phyloP scores from a whole-genome alignment of 257 asterid genomes.

The Nemophila menziesii region DNA sequence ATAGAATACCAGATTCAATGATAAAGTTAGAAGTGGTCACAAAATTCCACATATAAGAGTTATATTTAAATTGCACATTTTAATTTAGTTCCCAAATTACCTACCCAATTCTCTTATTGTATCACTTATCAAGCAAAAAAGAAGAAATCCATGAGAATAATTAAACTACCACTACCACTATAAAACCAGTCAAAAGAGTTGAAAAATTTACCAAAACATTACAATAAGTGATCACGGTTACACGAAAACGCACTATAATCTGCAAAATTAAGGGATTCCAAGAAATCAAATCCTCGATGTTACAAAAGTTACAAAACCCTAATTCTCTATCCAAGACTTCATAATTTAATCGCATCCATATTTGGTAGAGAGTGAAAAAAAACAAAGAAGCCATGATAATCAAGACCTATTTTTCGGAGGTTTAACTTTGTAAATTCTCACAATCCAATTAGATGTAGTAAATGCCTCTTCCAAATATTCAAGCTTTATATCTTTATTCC shows the following conservation, averaged over 20 bases:
- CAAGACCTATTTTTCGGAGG: conserved; percentile 92
- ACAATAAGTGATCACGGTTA: not conserved
- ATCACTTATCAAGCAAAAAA: too few species aligned
- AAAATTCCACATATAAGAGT: too few species aligned
- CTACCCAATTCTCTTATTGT: too few species aligned
- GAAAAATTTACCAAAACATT: not conserved
- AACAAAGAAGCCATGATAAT: conserved; percentile 3
- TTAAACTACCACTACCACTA: too few species aligned
- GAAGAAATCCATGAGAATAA: too few species aligned
- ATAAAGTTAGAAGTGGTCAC: too few species aligned
- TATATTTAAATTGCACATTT: too few species aligned
- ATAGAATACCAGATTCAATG: too few species aligned
- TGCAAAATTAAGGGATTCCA: conserved; percentile 3
- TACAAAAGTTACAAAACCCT: not conserved
- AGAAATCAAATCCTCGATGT: not conserved
- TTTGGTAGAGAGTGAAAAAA: not conserved
- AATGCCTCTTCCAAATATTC: conserved; percentile 91
- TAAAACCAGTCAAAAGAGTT: not conserved
- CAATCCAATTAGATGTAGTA: conserved; percentile 95
- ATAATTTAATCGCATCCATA: not conserved
- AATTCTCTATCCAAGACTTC: not conserved
- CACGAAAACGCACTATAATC: conserved; percentile 1
- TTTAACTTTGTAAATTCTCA: conserved; percentile 88
- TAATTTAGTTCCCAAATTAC: too few species aligned
- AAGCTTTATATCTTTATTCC: conserved; percentile 87